Base-by-base conservation (phyloP, 108 stramenopile genomes). In the Pseudonitzschia delicatissima region DNA sequence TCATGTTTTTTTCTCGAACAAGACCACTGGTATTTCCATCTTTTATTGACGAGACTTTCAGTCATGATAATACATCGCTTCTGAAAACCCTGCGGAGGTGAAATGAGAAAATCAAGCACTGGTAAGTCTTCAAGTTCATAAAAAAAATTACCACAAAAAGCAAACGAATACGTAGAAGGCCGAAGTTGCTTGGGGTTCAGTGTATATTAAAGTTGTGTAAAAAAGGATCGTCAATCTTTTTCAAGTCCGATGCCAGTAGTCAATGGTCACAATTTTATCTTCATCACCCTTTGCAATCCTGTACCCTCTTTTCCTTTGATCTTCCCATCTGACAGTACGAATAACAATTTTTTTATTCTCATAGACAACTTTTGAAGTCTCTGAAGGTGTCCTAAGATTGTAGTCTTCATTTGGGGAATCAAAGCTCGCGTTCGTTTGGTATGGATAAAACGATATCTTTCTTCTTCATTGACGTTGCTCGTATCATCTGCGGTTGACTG, bases 301-400 rank as follows among this genome's bases (percentile, higher is more conserved):
- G 37, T 37, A 49, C n/a, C n/a, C n/a, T 58, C 4, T 36, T 45
- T 23, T 51, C 18, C 32, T 2, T 11, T 27, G 26, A 53, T 55
- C 31, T 34, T 53, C 53, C 77, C 77, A 77, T 77, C 77, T 39
- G 71, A 77, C 77, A 77, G 77, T 77, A 77, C 77, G 77, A 77
- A 77, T 77, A 77, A 77, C 77, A 68, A 64, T 39, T 64, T 20
- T 66, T 49, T 37, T 77, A 71, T 77, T 77, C 77, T 77, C 77
- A 77, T 68, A 28, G 71, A 55, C 53, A 64, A 58, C 69, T 20
- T 21, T 15, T 37, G 28, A 61, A 71, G 45, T 71, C 71, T 77
- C 77, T 77, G 77, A 77, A 77, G 77, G 77, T 77, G 77, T 77
- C 77, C 77, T 77, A 77, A 77, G 77, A 59, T 72, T 35, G 65